Evolutionary conservation across 805 yeast genomes (phyloP), one percentile per base, ranked within the genome.

Genomic region (fission yeast (Schizosaccharomyces pombe)): DNA sequence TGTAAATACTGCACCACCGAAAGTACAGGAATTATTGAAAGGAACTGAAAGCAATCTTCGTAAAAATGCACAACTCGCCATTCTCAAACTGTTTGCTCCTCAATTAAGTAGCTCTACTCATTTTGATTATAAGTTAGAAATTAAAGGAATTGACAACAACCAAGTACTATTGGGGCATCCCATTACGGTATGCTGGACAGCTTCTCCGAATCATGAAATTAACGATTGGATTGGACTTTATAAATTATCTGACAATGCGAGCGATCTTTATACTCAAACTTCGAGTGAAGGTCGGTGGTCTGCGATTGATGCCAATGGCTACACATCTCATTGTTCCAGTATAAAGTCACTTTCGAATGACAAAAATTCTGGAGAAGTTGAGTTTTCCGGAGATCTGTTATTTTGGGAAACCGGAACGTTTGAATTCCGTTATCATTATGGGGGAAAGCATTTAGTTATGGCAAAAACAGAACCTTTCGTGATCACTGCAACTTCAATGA

Each of bases 181-280:
- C 1, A 72, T 83, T 28, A 63, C 62, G 22, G 72, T 80, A 3
- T 61, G 65, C 22, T 83, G 82, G 79, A 62, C 65, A 29, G 68
- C 79, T 0, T 80, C 83, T 1, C 67, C 66, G 2, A 57, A 61
- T 26, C 77, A 75, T 58, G 67, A 75, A 16, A 56, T 66, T 0
- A 71, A 69, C 47, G 87, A 82, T 62, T 83, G 94, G 94, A 73
- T 83, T 58, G 93, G 91, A 0, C 65, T 83, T 31, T 83, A 83
- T 65, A 75, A 75, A 55, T 73, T 80, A 8, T 67, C 75, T 28
- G 81, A 75, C 57, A 77, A 83, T 16, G 68, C 69, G 34, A 74
- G 79, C 22, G 70, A 77, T 55, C 71, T 71, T 47, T 71, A 69
- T 29, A 82, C 91, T 0, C 65, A 72, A 37, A 67, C 77, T n/a